phyloP scores from a whole-genome alignment of 2,329 filamentous ascomycete species.

The Cordyceps tenuipes region DNA sequence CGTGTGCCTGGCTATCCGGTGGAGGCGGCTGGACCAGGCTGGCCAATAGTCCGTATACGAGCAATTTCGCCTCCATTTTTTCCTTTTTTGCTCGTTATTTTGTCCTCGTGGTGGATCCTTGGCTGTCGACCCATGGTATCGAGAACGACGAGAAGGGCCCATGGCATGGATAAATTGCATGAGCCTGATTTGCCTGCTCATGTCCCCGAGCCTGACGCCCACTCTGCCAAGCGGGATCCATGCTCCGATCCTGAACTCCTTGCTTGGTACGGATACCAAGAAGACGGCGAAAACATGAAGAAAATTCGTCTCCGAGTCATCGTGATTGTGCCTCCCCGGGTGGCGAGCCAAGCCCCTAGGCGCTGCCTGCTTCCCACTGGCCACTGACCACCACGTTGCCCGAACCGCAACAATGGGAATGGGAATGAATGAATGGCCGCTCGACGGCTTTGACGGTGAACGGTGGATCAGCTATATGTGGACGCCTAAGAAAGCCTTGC shows the following conservation, averaged over 20 bases:
- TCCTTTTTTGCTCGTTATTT: not conserved
- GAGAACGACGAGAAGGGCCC: not conserved
- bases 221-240: not conserved
- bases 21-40: not conserved
- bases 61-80: not conserved
- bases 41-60: slow-evolving; percentile 8
- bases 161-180: slow-evolving; percentile 3
- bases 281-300: not conserved
- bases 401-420: not conserved
- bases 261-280: not conserved
- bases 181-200: not conserved
- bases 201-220: not conserved
- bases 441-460: not conserved
- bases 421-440: not conserved
- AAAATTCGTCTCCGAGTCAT: not conserved
- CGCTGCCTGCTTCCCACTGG: no score
- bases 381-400: no score
- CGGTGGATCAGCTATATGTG: not conserved
- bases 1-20: not conserved
- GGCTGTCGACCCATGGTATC: not conserved
- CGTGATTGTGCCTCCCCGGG: not conserved
- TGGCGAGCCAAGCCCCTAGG: not conserved
- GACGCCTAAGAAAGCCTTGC: not conserved
- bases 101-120: not conserved
- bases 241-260: not conserved